A percentile compares a stretch with the other conserved stretches of the same genome.
These are phyloP conservation scores for Nidularia pulvinata DNA, from an alignment of 768 basidiomycete species.

Conservation along the genomic window DNA sequence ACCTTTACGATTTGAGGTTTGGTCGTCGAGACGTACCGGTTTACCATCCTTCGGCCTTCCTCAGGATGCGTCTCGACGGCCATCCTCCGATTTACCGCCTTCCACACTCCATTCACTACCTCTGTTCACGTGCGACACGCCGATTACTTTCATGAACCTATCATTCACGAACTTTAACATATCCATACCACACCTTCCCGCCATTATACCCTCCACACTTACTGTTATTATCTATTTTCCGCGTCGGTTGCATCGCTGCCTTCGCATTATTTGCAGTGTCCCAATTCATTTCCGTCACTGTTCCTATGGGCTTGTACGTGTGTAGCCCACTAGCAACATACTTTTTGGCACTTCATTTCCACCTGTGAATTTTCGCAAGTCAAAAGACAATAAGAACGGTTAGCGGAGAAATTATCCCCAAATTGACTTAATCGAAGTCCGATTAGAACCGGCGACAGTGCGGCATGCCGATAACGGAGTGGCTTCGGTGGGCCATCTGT, in stretches of 20 bases:
- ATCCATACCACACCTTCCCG: constrained; percentile 13
- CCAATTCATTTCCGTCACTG: constrained; percentile 5
- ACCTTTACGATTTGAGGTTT: constrained; percentile 20
- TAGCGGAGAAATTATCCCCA: constrained; percentile 16
- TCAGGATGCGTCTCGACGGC: constrained; percentile 39
- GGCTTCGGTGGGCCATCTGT: constrained; percentile 1
- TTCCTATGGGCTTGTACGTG: constrained; percentile 12
- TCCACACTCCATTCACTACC: no score
- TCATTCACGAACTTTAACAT: constrained; percentile 2
- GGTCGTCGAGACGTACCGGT: constrained; percentile 35
- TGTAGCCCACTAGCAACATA: constrained; percentile 8
- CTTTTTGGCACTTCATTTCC: constrained; percentile 18
- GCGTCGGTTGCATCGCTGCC: constrained; percentile 8
- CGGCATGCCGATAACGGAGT: constrained; percentile 9
- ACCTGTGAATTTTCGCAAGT: constrained; percentile 8
- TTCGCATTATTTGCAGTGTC: constrained; percentile 10
- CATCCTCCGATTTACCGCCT: constrained; percentile 16
- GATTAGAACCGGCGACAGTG: constrained; percentile 7
- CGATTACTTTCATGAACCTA: constrained; percentile 20
- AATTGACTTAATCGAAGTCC: constrained; percentile 11
- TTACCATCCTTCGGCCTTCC: constrained; percentile 23
- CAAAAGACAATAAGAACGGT: constrained; percentile 23
- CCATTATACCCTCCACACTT: constrained; percentile 21
- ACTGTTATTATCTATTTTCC: constrained; percentile 18
- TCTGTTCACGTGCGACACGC: constrained; percentile 24